phyloP scores from a whole-genome alignment of 331 rosid genomes.

The Malus hybrid region DNA sequence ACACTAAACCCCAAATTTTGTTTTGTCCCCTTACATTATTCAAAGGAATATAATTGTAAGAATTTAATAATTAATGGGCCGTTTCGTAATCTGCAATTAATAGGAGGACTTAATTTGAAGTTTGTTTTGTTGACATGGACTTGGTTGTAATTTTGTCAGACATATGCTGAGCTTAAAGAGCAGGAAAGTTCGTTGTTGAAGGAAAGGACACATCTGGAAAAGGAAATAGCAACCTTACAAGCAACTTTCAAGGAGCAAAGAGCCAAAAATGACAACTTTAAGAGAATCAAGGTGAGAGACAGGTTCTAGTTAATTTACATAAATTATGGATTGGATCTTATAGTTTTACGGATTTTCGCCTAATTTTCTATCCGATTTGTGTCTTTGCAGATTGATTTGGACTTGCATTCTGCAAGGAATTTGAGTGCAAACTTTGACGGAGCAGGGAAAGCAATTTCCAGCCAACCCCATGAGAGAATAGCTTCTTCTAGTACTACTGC shows the following conservation, averaged over 20 bases:
- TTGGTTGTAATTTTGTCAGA: constrained; percentile 29
- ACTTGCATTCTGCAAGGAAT: constrained; percentile 24
- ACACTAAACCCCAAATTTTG: background rate
- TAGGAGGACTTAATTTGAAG: background rate
- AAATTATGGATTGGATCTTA: background rate
- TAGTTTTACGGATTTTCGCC: background rate
- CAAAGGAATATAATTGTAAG: background rate
- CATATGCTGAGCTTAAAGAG: constrained; percentile 63
- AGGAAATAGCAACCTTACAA: constrained; percentile 46
- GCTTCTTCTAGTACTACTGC: background rate
- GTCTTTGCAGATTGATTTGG: constrained; percentile 43
- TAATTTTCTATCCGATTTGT: background rate
- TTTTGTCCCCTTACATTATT: background rate
- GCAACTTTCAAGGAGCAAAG: constrained; percentile 45
- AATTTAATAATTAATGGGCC: background rate
- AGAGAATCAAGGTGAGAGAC: constrained; percentile 62
- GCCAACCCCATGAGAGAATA: constrained; percentile 39
- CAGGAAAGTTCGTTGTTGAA: constrained; percentile 61
- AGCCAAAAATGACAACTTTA: constrained; percentile 54
- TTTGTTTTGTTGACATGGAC: background rate
- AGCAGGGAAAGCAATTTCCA: constrained; percentile 7
- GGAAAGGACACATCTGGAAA: constrained; percentile 43
- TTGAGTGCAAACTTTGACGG: constrained; percentile 22
- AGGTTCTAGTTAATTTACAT: background rate
- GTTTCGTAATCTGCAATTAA: too few relatives aligned